A percentile compares a stretch with the other conserved stretches of the same genome.
Evolutionary conservation across 352 stramenopile genomes (phyloP).

Genomic region (Phytophthora quininea): DNA sequence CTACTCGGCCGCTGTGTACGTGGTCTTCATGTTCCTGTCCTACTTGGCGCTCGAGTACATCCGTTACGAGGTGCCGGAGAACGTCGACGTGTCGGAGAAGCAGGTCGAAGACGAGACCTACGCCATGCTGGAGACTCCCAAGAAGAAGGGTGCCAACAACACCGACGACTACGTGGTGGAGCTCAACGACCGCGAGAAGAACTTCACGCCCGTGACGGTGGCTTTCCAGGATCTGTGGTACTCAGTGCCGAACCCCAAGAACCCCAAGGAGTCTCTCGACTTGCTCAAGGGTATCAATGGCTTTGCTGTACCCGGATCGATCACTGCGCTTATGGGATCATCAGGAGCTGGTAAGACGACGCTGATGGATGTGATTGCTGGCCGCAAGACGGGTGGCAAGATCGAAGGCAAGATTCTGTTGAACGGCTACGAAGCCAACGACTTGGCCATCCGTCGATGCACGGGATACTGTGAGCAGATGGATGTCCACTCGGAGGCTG

Average conservation of each 20-base stretch:
- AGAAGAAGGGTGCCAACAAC: background rate
- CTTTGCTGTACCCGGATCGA: constrained; percentile 6
- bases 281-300: constrained; percentile 13
- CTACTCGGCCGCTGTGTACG: constrained; percentile 40
- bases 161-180: background rate
- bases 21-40: constrained; percentile 41
- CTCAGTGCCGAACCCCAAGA: constrained; percentile 5
- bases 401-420: constrained; percentile 48
- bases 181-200: constrained; percentile 8
- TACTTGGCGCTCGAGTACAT: constrained; percentile 35
- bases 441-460: constrained; percentile 30
- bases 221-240: constrained; percentile 22
- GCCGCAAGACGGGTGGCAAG: background rate
- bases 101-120: constrained; percentile 4
- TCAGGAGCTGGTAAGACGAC: constrained; percentile 9
- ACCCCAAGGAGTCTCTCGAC: constrained; percentile 7
- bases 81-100: constrained; percentile 33
- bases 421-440: constrained; percentile 33
- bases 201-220: constrained; percentile 17
- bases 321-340: constrained; percentile 7
- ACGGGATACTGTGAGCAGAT: constrained; percentile 70
- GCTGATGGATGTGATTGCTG: constrained; percentile 1
- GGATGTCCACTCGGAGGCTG: constrained; percentile 69
- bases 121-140: constrained; percentile 5
- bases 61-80: constrained; percentile 29